phyloP scores from a whole-genome alignment of 2,329 filamentous ascomycete species.

The Aphanocladium album region DNA sequence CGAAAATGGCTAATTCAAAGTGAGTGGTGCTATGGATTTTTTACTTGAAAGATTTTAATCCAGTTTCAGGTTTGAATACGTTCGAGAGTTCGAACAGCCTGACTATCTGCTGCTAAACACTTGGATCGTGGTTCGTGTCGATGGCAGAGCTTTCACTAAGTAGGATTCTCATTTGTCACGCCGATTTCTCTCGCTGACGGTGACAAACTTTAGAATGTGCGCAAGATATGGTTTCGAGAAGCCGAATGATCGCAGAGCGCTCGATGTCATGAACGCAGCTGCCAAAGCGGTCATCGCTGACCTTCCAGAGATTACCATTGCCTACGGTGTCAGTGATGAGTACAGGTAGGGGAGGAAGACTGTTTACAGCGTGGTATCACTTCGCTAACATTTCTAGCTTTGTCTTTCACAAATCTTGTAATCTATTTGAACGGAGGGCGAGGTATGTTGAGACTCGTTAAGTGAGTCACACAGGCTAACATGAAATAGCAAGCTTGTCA shows the following conservation, averaged over 20 bases:
- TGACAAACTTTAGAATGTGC: constrained; percentile 56
- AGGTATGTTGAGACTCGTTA: constrained; percentile 47
- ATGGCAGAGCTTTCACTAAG: constrained; percentile 95
- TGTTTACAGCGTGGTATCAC: too few species aligned
- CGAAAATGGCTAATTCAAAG: constrained; percentile 50
- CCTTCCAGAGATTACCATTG: constrained; percentile 77
- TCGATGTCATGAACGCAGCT: constrained; percentile 91
- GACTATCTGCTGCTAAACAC: constrained; percentile 82
- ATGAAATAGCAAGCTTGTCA: constrained; percentile 72
- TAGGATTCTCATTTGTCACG: constrained; percentile 32
- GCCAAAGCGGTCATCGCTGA: constrained; percentile 81
- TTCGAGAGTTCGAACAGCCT: constrained; percentile 79
- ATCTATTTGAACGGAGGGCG: constrained; percentile 77
- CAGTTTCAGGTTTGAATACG: constrained; percentile 76
- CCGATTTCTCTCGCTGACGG: neutral
- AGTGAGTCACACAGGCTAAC: constrained; percentile 5
- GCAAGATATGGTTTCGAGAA: constrained; percentile 81
- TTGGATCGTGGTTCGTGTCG: constrained; percentile 91
- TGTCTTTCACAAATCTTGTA: constrained; percentile 76
- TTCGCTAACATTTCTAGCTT: constrained; percentile 46
- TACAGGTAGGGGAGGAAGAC: constrained; percentile 56
- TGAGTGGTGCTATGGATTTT: constrained; percentile 23
- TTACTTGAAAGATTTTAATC: neutral
- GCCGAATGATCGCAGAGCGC: constrained; percentile 81
- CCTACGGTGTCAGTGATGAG: constrained; percentile 93